These are phyloP conservation scores for Cutaneotrichosporon daszewskae DNA, from an alignment of 1,284 basidiomycete genomes.

Conservation along the genomic window DNA sequence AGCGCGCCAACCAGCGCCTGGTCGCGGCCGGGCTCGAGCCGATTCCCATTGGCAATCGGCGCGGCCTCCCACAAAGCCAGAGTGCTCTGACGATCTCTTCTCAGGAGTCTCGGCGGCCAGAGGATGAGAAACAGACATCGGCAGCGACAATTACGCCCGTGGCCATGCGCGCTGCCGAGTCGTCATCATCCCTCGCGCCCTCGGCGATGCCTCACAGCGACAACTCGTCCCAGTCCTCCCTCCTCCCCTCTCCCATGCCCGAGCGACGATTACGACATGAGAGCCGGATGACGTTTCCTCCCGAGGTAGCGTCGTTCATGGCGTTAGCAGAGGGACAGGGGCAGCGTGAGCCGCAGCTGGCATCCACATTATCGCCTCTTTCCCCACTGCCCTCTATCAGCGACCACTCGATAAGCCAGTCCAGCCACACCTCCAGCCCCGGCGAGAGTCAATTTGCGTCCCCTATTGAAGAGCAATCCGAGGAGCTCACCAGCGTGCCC, in stretches of 20 bases:
- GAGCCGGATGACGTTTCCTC: constrained; percentile 38
- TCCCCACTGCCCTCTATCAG: no score
- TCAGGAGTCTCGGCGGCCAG: constrained; percentile 19
- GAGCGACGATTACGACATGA: constrained; percentile 31
- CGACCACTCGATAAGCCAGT: no score
- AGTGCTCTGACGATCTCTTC: constrained; percentile 33
- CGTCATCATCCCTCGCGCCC: constrained; percentile 4
- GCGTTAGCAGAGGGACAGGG: constrained; percentile 26
- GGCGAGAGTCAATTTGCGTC: constrained; percentile 12
- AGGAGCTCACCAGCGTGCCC: constrained; percentile 6
- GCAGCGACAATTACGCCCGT: neutral
- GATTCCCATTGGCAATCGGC: constrained; percentile 16
- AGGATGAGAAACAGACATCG: constrained; percentile 15
- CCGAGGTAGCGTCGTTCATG: constrained; percentile 42
- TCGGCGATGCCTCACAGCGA: constrained; percentile 6
- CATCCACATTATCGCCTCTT: neutral
- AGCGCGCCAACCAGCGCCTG: constrained; percentile 46
- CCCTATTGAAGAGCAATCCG: constrained; percentile 11
- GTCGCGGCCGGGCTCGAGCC: constrained; percentile 32
- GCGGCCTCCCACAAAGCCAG: constrained; percentile 28
- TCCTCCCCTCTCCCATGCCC: constrained; percentile 37
- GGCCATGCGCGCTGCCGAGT: constrained; percentile 5
- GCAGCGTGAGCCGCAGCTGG: neutral
- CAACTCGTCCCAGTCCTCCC: constrained; percentile 10
- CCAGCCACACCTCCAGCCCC: constrained; percentile 6